phyloP scores from a whole-genome alignment of 2,329 filamentous ascomycete species.

The Colletotrichum sp. region DNA sequence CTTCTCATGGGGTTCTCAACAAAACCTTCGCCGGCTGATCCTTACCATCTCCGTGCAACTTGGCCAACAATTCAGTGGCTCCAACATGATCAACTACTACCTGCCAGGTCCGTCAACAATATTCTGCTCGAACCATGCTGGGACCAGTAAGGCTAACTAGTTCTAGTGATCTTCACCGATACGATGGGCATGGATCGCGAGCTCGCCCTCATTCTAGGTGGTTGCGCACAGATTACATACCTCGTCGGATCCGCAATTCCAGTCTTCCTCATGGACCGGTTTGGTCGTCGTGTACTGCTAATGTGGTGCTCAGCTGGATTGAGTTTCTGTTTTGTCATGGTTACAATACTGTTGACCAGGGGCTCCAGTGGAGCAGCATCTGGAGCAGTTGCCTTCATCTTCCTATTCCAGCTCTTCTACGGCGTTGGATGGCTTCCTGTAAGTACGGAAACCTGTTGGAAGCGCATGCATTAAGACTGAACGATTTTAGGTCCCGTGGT shows the following conservation, averaged over 20 bases:
- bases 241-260: slow-evolving; percentile 44
- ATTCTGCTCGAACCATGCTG: slow-evolving; percentile 12
- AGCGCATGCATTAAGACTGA: neutral
- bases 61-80: slow-evolving; percentile 31
- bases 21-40: slow-evolving; percentile 29
- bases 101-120: slow-evolving; percentile 23
- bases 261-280: slow-evolving; percentile 43
- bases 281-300: slow-evolving; percentile 43
- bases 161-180: too few species aligned
- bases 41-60: slow-evolving; percentile 30
- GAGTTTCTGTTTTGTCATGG: slow-evolving; percentile 45
- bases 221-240: slow-evolving; percentile 43
- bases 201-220: slow-evolving; percentile 58
- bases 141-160: too few species aligned
- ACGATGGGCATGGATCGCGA: slow-evolving; percentile 26
- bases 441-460: neutral
- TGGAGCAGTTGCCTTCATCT: slow-evolving; percentile 46
- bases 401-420: slow-evolving; percentile 41
- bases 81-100: slow-evolving; percentile 36
- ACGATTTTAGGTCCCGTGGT: neutral
- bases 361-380: slow-evolving; percentile 36
- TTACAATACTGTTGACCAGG: slow-evolving; percentile 40
- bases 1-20: slow-evolving; percentile 24
- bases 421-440: neutral
- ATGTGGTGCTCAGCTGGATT: slow-evolving; percentile 44